These are phyloP conservation scores for Solanum chacoense DNA, from an alignment of 305 asterid species.

Conservation along the genomic window DNA sequence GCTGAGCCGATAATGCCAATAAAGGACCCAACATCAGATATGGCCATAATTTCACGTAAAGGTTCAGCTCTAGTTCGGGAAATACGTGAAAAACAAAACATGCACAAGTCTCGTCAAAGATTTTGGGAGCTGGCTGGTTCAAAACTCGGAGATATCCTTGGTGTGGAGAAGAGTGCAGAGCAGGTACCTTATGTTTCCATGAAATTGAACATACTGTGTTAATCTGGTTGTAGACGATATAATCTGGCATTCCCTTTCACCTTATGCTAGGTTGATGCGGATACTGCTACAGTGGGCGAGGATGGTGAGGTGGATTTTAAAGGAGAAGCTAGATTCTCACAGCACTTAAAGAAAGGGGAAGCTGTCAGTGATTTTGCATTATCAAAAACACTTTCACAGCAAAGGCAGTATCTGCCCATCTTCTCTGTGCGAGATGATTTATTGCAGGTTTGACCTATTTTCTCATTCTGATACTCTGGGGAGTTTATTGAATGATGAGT, in stretches of 20 bases:
- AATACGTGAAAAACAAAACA: slow-evolving; percentile 87
- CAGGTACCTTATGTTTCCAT: slow-evolving; percentile 41
- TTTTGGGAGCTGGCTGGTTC: slow-evolving; percentile 99
- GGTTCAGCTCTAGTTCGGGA: slow-evolving; percentile 85
- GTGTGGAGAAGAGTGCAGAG: slow-evolving; percentile 92
- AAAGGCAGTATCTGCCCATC: slow-evolving; percentile 86
- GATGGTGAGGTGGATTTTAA: slow-evolving; percentile 95
- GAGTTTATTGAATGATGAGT: neutral
- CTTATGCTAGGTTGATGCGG: slow-evolving; percentile 76
- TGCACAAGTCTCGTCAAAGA: slow-evolving; percentile 85
- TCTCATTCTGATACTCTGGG: neutral
- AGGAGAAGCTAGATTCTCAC: slow-evolving; percentile 89
- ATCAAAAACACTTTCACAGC: slow-evolving; percentile 69
- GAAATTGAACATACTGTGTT: neutral
- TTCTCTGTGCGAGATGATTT: slow-evolving; percentile 91
- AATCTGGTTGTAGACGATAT: neutral
- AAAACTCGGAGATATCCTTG: slow-evolving; percentile 85
- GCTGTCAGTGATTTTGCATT: slow-evolving; percentile 81
- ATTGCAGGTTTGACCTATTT: slow-evolving; percentile 53
- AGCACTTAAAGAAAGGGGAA: slow-evolving; percentile 73
- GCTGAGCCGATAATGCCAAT: slow-evolving; percentile 94
- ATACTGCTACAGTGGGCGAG: slow-evolving; percentile 90
- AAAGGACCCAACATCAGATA: slow-evolving; percentile 95
- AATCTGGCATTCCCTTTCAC: slow-evolving; percentile 20
- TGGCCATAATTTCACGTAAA: slow-evolving; percentile 95